Evolutionary conservation across 192 early-diverging fungal species (phyloP), one percentile per base, ranked within the genome.

Genomic region (Coemansia erecta): DNA sequence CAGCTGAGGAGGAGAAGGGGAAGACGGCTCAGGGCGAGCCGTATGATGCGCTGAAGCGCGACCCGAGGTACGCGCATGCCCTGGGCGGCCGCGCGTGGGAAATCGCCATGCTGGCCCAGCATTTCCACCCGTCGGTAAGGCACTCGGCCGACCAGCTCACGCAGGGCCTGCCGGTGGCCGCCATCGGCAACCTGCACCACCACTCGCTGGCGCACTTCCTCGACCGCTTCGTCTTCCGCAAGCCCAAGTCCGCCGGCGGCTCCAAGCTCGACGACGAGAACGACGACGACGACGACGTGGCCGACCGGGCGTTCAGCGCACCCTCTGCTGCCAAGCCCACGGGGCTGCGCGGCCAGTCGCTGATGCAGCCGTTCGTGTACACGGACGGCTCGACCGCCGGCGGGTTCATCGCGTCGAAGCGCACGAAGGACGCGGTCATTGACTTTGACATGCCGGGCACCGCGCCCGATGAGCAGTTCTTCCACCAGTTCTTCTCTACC

Each of bases 141-240:
- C 81, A 91, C 54, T 95, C 94, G 55, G 86, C 91, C 37, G 70
- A 81, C 37, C 85, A 85, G 40, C 77, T 97, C 19, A 73, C 94
- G 41, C 78, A 84, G 15, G 83, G 88, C 15, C 70, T 87, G 63
- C 79, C 83, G 23, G 93, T 95, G 41, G 43, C 72, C 17, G 67
- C 82, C 3, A 84, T 86, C 37, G 73, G 15, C 61, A 92, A 94
- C 55, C 82, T 98, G 53, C 90, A 92, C 66, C 90, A 89, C 66
- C 93, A 95, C 73, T 93, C 93, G 12, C 77, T 97, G 42, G 78
- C 87, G 48, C 92, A 94, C 61, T 98, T 98, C 82, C 84, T 98
- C 47, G 94, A 98, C 64, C 84, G 90, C 40, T 97, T 98, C 84
- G 90, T 97, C 22, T 95, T 87, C 80, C 92, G 93, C 74, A 94